Percentiles rank a stretch among this genome's conserved stretches.
These are phyloP conservation scores for Gossypium stocksii DNA, from an alignment of 345 rosid species.

Conservation along the genomic window DNA sequence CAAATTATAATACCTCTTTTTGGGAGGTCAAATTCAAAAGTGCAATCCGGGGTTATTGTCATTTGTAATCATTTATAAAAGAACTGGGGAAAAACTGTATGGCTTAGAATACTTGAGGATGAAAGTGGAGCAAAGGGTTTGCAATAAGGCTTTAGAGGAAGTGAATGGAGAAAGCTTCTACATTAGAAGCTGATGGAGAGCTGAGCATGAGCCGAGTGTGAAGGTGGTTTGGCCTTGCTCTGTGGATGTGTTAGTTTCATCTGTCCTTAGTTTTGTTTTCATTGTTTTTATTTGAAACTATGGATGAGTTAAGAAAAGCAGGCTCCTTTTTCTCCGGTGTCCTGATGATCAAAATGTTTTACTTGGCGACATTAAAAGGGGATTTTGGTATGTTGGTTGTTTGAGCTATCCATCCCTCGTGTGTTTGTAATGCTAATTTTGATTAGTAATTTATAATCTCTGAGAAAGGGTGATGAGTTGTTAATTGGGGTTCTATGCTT, in stretches of 20 bases:
- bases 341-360: constrained; percentile 30
- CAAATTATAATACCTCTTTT: constrained; percentile 4
- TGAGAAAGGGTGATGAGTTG: not conserved
- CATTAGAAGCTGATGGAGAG: constrained; percentile 19
- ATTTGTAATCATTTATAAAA: constrained; percentile 16
- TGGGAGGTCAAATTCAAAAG: constrained; percentile 7
- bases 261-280: not conserved
- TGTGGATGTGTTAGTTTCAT: not conserved
- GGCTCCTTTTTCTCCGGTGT: constrained; percentile 25
- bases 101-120: not conserved
- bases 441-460: constrained; percentile 7
- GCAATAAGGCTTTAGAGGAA: constrained; percentile 18
- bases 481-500: not conserved
- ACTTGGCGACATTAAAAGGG: constrained; percentile 17
- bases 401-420: not conserved
- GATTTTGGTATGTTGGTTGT: constrained; percentile 11
- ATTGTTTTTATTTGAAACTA: constrained; percentile 2
- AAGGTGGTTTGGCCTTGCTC: constrained; percentile 12
- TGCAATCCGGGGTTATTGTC: constrained; percentile 12
- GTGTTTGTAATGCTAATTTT: constrained; percentile 19
- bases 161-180: constrained; percentile 12
- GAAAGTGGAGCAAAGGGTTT: constrained; percentile 5
- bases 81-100: not conserved
- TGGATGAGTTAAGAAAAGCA: constrained; percentile 22
- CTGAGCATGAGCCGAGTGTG: constrained; percentile 12